Evolutionary conservation across 1,284 basidiomycete genomes (phyloP).

Genomic region (Sporisorium scitamineum): DNA sequence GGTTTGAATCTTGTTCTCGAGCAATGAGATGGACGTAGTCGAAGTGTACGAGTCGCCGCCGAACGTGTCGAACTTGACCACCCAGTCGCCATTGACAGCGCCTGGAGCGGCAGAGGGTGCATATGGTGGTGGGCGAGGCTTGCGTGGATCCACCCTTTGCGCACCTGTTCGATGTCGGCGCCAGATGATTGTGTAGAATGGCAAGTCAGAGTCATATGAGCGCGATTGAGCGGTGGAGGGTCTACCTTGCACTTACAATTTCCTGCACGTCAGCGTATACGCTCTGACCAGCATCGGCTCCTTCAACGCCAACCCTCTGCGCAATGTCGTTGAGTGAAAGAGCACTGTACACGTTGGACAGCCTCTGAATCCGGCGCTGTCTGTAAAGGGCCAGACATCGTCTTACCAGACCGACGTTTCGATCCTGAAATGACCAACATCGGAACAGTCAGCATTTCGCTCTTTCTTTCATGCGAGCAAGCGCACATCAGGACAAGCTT

Average conservation of each 20-base stretch:
- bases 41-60: conserved; percentile 33
- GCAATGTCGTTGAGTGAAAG: conserved; percentile 79
- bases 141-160: conserved; percentile 40
- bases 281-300: conserved; percentile 72
- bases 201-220: neutral
- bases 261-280: conserved; percentile 76
- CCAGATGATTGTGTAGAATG: neutral
- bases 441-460: neutral
- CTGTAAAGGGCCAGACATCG: conserved; percentile 78
- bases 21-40: conserved; percentile 18
- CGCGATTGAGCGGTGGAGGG: too few relatives aligned
- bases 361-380: conserved; percentile 79
- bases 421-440: conserved; percentile 73
- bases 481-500: neutral
- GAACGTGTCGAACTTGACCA: conserved; percentile 35
- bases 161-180: neutral
- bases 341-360: conserved; percentile 82
- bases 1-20: conserved; percentile 37
- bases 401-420: conserved; percentile 77
- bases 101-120: conserved; percentile 2
- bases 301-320: conserved; percentile 72
- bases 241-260: conserved; percentile 75
- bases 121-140: conserved; percentile 14
- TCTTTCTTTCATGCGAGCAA: neutral
- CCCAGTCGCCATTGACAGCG: conserved; percentile 18